These are phyloP conservation scores for Serendipita sp. DNA, from an alignment of 768 basidiomycete genomes.

Conservation along the genomic window DNA sequence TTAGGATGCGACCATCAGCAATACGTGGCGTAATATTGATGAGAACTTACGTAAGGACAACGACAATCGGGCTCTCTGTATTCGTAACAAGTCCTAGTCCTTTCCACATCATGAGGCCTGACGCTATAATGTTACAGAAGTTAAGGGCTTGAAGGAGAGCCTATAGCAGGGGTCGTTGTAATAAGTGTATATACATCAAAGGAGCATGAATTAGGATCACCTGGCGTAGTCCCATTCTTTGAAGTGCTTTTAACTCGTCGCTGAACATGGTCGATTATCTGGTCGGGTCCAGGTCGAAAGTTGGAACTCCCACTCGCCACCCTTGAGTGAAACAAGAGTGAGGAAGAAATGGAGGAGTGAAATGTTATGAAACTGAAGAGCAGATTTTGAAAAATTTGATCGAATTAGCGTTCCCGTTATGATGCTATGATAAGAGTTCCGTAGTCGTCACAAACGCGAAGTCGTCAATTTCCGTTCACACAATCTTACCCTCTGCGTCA, in stretches of 20 bases:
- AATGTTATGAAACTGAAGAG: too few relatives aligned
- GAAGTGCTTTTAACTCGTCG: slow-evolving; percentile 58
- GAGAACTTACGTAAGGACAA: slow-evolving; percentile 67
- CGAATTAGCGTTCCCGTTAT: too few relatives aligned
- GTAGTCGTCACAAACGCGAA: too few relatives aligned
- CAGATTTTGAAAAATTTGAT: too few relatives aligned
- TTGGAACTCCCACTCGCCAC: not conserved
- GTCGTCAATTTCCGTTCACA: too few relatives aligned
- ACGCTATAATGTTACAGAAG: slow-evolving; percentile 78
- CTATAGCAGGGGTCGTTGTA: slow-evolving; percentile 24
- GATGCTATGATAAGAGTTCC: too few relatives aligned
- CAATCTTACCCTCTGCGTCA: too few relatives aligned
- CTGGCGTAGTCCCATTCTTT: slow-evolving; percentile 58
- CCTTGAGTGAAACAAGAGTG: too few relatives aligned
- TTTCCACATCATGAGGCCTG: slow-evolving; percentile 97
- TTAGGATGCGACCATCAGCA: slow-evolving; percentile 16
- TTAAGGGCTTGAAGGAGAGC: slow-evolving; percentile 79
- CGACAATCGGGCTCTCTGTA: slow-evolving; percentile 90
- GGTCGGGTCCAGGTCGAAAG: not conserved
- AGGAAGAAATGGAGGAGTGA: too few relatives aligned
- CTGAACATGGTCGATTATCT: slow-evolving; percentile 37
- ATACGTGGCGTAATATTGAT: not conserved
- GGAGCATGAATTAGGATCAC: slow-evolving; percentile 22
- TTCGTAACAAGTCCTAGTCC: slow-evolving; percentile 78
- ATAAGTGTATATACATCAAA: not conserved